Evolutionary conservation across 140 eudicot genomes (phyloP).

Genomic region (Cichorium intybus): DNA sequence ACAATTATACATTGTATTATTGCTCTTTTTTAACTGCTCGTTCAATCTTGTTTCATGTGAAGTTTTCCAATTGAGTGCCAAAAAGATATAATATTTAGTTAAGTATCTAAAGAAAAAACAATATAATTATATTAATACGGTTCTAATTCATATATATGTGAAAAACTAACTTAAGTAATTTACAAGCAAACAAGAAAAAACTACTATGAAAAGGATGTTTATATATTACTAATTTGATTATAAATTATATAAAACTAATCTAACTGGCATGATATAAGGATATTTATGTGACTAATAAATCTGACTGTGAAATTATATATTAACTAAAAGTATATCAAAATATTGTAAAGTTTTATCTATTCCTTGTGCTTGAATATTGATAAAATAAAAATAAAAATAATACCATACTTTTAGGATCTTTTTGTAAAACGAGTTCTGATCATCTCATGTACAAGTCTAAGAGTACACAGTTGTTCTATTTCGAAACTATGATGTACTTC

Average conservation of each 20-base stretch:
- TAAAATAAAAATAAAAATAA: neutral
- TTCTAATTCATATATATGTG: neutral
- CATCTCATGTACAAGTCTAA: neutral
- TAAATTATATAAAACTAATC: no score
- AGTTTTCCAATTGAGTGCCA: constrained; percentile 14
- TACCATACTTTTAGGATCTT: neutral
- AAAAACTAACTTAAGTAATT: neutral
- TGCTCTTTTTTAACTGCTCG: constrained; percentile 14
- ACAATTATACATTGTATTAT: constrained; percentile 18
- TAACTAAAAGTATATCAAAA: neutral
- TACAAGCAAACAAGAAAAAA: neutral
- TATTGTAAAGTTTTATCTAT: neutral
- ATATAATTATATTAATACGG: neutral
- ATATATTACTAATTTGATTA: neutral
- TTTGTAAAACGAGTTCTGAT: neutral
- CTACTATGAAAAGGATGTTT: neutral
- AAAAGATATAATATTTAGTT: neutral
- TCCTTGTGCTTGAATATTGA: neutral
- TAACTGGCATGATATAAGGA: no score
- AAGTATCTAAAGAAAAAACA: neutral
- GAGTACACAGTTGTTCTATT: neutral
- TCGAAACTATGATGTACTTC: neutral
- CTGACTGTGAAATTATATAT: neutral
- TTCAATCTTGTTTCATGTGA: constrained; percentile 26
- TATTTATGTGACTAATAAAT: neutral